Evolutionary conservation across 106 monocot species (phyloP).

Genomic region (Allium sativum): DNA sequence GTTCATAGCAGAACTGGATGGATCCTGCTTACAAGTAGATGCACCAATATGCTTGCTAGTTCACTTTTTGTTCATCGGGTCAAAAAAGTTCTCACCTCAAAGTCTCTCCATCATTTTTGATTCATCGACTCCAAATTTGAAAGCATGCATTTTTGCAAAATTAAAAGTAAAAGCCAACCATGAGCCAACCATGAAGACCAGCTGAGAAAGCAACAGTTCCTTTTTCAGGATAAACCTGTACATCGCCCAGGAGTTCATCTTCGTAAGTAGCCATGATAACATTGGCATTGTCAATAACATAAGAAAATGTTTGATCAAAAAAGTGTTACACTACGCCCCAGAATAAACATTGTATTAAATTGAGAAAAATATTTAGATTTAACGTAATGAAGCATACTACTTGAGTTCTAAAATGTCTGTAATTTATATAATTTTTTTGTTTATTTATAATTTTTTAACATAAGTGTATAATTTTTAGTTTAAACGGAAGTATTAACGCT

Average conservation of each 20-base stretch:
- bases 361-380: too few species aligned
- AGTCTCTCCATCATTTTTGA: too few species aligned
- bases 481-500: too few species aligned
- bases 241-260: slow-evolving; percentile 25
- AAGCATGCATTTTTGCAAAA: slow-evolving; percentile 24
- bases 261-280: slow-evolving; percentile 28
- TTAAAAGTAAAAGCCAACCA: slow-evolving; percentile 23
- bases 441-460: too few species aligned
- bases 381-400: too few species aligned
- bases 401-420: too few species aligned
- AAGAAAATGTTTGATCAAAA: slow-evolving; percentile 40
- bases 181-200: slow-evolving; percentile 18
- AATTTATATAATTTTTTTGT: too few species aligned
- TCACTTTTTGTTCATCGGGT: slow-evolving; percentile 15
- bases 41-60: slow-evolving; percentile 13
- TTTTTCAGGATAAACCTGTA: slow-evolving; percentile 23
- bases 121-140: slow-evolving; percentile 22
- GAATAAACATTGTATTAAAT: too few species aligned
- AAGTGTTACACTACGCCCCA: too few species aligned
- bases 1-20: slow-evolving; percentile 23
- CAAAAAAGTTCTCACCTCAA: slow-evolving; percentile 25
- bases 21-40: slow-evolving; percentile 19
- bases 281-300: slow-evolving; percentile 41
- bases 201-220: slow-evolving; percentile 34
- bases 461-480: too few species aligned